Evolutionary conservation across 139 green algal species (phyloP).

Genomic region (Chlorella sp.): DNA sequence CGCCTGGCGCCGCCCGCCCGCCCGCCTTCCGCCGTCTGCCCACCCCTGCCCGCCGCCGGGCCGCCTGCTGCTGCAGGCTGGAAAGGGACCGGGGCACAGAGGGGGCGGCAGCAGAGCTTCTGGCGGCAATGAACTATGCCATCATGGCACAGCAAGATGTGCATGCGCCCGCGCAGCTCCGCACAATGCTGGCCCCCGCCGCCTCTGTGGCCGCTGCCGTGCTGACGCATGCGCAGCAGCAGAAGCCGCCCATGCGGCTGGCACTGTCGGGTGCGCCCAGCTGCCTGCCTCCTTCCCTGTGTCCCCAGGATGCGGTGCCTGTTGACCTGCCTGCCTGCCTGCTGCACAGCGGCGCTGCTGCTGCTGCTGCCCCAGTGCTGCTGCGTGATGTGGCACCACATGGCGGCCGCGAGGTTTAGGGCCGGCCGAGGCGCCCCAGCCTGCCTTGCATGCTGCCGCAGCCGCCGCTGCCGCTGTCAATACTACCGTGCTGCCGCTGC

Average conservation of each 20-base stretch:
- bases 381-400: background rate
- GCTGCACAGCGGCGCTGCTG: background rate
- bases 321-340: background rate
- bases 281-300: background rate
- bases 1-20: background rate
- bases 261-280: background rate
- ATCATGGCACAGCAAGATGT: conserved; percentile 29
- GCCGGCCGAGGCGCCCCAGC: too few species aligned
- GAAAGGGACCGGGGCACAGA: conserved; percentile 5
- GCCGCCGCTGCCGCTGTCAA: background rate
- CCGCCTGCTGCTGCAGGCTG: background rate
- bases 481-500: too few species aligned
- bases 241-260: conserved; percentile 14
- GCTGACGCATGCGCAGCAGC: background rate
- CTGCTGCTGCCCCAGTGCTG: background rate
- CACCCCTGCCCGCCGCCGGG: background rate
- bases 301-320: background rate
- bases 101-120: background rate
- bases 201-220: conserved; percentile 21
- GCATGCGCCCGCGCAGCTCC: conserved; percentile 5
- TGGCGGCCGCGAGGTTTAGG: too few species aligned
- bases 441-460: background rate
- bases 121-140: conserved; percentile 5
- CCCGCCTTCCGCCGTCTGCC: background rate
- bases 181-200: conserved; percentile 15